A percentile compares a stretch with the other conserved stretches of the same genome.
Conservation (phyloP, 768 basidiomycete genomes). For the Cytidiella melzeri region DNA sequence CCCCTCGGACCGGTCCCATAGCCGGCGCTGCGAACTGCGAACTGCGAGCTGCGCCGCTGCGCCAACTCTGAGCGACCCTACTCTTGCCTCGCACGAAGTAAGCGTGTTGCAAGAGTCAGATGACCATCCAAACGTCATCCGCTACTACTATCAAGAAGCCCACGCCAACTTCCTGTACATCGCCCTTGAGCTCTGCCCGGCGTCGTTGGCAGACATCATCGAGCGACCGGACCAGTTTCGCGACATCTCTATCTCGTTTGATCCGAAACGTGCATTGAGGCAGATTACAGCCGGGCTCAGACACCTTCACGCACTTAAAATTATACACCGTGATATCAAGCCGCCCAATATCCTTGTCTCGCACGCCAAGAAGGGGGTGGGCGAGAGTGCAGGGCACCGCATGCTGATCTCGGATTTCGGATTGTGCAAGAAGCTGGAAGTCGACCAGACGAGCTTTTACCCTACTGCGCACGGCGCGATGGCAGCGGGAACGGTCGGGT, state of each 20-base stretch:
- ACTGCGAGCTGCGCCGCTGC: no score
- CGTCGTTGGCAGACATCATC: conserved; percentile 81
- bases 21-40: no score
- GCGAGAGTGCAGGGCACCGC: conserved; percentile 45
- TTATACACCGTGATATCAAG: conserved; percentile 98
- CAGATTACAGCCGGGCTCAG: conserved; percentile 86
- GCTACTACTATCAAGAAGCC: conserved; percentile 96
- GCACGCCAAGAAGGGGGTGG: conserved; percentile 48
- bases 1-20: no score
- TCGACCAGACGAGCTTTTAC: conserved; percentile 94
- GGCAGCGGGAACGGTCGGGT: conserved; percentile 91
- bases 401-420: conserved; percentile 98
- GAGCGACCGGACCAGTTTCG: conserved; percentile 73
- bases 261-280: conserved; percentile 79
- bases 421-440: conserved; percentile 89
- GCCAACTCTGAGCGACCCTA: no score
- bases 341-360: conserved; percentile 96
- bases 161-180: conserved; percentile 95
- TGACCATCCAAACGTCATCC: conserved; percentile 97
- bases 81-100: conserved; percentile 90
- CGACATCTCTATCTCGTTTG: conserved; percentile 74
- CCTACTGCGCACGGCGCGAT: conserved; percentile 87
- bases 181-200: conserved; percentile 91
- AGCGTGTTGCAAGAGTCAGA: conserved; percentile 93
- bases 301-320: conserved; percentile 89